phyloP scores from a whole-genome alignment of 1,139 yeast genomes.

The Arxiozyma slooffiae region DNA sequence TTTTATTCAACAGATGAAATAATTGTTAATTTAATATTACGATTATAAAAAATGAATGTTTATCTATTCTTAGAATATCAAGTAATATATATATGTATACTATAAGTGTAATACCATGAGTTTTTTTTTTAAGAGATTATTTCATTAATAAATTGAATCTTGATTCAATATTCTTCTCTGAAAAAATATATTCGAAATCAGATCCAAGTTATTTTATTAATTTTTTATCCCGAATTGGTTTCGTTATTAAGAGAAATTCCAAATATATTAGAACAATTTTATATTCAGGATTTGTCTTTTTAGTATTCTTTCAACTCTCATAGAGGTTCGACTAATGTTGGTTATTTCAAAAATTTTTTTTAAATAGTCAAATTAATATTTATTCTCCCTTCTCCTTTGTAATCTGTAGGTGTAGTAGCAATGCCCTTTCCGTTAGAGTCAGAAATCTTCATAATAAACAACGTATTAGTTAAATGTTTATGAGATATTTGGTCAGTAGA shows the following conservation, averaged over 20 bases:
- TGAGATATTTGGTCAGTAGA: not conserved
- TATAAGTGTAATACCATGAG: not conserved
- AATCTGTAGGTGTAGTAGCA: conserved; percentile 6
- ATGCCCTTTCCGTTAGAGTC: not conserved
- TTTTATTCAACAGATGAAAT: not conserved
- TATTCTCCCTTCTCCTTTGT: conserved; percentile 6
- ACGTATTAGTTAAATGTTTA: not conserved
- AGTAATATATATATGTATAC: not conserved
- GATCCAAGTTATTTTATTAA: not conserved
- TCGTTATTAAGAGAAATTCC: not conserved
- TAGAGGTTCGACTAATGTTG: conserved; percentile 8
- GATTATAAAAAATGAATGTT: not conserved
- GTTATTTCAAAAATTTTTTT: conserved; percentile 20
- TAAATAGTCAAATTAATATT: conserved; percentile 13
- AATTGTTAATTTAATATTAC: too few species aligned
- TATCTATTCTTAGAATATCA: not conserved
- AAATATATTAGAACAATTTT: conserved; percentile 18
- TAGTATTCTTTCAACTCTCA: conserved; percentile 7
- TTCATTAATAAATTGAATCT: not conserved
- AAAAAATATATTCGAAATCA: not conserved
- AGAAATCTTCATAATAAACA: not conserved
- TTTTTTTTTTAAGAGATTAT: too few species aligned
- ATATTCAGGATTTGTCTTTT: conserved; percentile 9
- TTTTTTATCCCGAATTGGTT: not conserved
- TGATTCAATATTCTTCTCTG: not conserved